Conservation (phyloP, 1,284 basidiomycete species). For the Marasmius tenuissimus region DNA sequence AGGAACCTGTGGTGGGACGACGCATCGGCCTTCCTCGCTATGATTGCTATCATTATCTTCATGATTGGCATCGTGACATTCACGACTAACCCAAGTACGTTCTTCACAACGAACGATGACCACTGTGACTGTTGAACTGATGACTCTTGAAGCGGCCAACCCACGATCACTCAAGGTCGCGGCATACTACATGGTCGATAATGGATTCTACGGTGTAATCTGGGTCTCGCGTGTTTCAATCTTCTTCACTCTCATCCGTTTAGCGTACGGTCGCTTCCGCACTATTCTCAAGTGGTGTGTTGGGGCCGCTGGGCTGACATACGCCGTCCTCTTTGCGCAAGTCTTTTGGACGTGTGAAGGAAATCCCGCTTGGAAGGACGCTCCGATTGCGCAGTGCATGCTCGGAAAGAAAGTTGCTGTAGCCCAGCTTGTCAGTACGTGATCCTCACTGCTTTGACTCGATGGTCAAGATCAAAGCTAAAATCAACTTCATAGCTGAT, state of each 20-base stretch:
- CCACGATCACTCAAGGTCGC: neutral
- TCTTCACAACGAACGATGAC: neutral
- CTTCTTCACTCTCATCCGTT: neutral
- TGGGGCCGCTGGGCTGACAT: neutral
- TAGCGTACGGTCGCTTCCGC: neutral
- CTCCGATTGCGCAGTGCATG: neutral
- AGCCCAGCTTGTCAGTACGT: constrained; percentile 3
- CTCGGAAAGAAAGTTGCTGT: neutral
- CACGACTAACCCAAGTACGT: neutral
- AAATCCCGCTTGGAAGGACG: neutral
- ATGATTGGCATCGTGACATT: neutral
- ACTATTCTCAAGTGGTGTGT: neutral
- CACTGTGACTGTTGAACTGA: neutral
- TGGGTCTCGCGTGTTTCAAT: neutral
- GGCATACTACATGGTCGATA: constrained; percentile 1
- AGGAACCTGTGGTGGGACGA: neutral
- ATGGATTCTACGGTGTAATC: constrained; percentile 2
- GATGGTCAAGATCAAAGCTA: no score
- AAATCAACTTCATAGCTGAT: neutral
- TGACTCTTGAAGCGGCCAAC: neutral
- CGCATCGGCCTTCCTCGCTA: neutral
- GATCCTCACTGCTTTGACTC: neutral
- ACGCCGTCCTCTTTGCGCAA: neutral
- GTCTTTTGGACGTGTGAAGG: constrained; percentile 2
- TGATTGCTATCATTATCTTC: neutral